These are phyloP conservation scores for Viridothelium virens DNA, from an alignment of 495 filamentous ascomycete genomes.

Conservation along the genomic window DNA sequence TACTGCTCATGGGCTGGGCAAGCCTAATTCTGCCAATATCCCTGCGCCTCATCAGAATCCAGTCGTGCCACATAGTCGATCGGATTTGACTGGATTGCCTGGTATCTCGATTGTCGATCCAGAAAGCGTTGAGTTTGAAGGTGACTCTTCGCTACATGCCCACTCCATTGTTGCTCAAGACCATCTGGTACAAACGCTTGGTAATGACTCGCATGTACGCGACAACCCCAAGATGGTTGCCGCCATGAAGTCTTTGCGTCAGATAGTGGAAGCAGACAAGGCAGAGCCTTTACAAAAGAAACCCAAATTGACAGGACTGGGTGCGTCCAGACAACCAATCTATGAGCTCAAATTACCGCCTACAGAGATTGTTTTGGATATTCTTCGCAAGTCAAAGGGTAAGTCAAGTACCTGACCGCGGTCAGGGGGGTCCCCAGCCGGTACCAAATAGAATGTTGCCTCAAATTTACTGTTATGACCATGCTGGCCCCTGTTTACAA, in stretches of 20 bases:
- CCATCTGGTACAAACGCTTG: slow-evolving; percentile 8
- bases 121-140: slow-evolving; percentile 8
- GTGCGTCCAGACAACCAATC: neutral
- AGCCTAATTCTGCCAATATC: neutral
- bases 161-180: slow-evolving; percentile 1
- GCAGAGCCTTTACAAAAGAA: slow-evolving; percentile 1
- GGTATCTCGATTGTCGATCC: neutral
- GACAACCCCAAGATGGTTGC: slow-evolving; percentile 8
- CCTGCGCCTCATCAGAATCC: neutral
- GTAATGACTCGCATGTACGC: slow-evolving; percentile 5
- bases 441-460: no score
- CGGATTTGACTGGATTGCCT: neutral
- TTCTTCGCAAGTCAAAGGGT: slow-evolving; percentile 11
- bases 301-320: slow-evolving; percentile 4
- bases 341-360: slow-evolving; percentile 11
- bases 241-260: neutral
- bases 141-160: slow-evolving; percentile 5
- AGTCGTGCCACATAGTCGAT: neutral
- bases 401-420: neutral
- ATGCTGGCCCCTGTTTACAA: no score
- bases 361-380: slow-evolving; percentile 5
- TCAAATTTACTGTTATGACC: no score
- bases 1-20: neutral
- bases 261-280: slow-evolving; percentile 11
- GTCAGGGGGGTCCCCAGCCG: no score